Base-by-base conservation (phyloP, 257 asterid genomes). In the Solanum sejunctum region DNA sequence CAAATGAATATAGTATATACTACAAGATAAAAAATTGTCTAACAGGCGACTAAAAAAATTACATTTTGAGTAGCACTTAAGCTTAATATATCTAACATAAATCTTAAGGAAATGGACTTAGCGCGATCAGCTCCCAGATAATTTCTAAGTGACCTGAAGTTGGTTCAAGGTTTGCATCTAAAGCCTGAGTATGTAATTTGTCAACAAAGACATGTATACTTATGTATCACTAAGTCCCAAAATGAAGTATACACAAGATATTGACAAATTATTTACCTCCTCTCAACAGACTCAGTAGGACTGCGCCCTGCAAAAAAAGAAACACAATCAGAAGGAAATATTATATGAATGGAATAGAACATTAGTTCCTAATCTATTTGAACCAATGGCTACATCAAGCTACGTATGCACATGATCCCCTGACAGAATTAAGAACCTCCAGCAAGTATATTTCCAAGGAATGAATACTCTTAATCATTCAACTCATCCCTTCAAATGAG, bases 261-360 rank as follows among this genome's bases (percentile, higher is more conserved):
- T 51, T 52, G 47, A 77, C 52, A 52, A 86, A 86, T 88, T 91
- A 86, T 88, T 91, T 90, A 96, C 99, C 88, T 91, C 81, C 85
- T 89, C 85, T 89, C 92, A 81, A 67, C 86, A 84, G 94, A 87
- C 82, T 83, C 63, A 17, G 86, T 90, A 80, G 94, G 93, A 88
- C 91, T 88, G 78, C 90, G 93, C 73, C 97, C 99, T 93, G 94
- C 77, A 90, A 52, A 41, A 47, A 20, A 32, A 32, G 36, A 32
- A 32, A 32, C 36, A 36, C 41, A 36, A 67, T 43, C 51, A 39
- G 52, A 52, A 80, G 49, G 83, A 61, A 72, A 45, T 26, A 7
- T 23, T 21, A 82, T 52, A 39, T 54, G 15, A 64, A 18, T 11
- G 13, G 17, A 57, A 79, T 67, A 84, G 15, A 13, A 85, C 15